These are phyloP conservation scores for Vitis riparia DNA, from an alignment of 164 flowering plant species.

Conservation along the genomic window DNA sequence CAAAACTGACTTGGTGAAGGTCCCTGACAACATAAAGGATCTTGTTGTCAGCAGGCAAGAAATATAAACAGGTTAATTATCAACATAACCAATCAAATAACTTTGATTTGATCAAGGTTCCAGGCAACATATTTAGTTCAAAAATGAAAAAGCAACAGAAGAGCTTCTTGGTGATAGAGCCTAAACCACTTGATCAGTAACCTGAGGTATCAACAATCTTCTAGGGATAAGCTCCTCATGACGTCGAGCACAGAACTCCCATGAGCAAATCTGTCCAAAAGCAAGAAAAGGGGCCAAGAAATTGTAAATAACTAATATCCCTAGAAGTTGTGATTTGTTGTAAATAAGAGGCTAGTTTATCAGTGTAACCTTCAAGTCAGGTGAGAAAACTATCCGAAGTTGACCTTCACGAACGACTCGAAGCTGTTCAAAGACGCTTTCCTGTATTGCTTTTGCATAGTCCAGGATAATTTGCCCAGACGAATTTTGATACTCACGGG, in stretches of 20 bases:
- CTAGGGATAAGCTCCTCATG: slow-evolving; percentile 98
- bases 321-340: neutral
- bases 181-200: slow-evolving; percentile 16
- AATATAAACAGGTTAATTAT: too few relatives aligned
- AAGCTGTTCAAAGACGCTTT: slow-evolving; percentile 97
- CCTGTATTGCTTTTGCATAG: slow-evolving; percentile 98
- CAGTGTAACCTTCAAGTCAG: slow-evolving; percentile 77
- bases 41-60: too few relatives aligned
- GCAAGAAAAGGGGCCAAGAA: neutral
- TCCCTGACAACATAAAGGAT: too few relatives aligned
- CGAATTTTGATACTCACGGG: slow-evolving; percentile 82
- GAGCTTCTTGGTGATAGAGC: neutral
- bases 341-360: neutral
- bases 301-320: neutral
- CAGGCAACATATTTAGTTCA: neutral
- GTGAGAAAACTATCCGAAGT: slow-evolving; percentile 90
- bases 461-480: slow-evolving; percentile 96
- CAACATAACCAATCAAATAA: neutral
- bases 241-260: slow-evolving; percentile 99
- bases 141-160: neutral
- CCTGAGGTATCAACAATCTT: slow-evolving; percentile 88
- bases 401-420: slow-evolving; percentile 99
- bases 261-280: slow-evolving; percentile 78
- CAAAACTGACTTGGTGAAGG: too few relatives aligned
- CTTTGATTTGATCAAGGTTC: neutral